Evolutionary conservation across 202 grass and related monocot species (phyloP).

Genomic region (Panicum virgatum): DNA sequence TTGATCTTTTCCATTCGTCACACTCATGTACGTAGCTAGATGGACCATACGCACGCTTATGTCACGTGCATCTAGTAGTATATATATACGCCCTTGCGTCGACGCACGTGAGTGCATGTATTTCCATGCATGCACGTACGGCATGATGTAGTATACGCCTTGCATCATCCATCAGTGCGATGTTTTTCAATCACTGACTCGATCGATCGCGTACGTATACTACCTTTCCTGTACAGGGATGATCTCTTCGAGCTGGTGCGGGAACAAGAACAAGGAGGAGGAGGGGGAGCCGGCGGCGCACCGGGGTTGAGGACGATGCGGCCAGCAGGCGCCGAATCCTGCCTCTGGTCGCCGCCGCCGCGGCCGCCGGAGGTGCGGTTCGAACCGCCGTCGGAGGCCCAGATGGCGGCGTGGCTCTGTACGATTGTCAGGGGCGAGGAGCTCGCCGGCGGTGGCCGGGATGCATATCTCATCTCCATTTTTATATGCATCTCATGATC

Average conservation of each 20-base stretch:
- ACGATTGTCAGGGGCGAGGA: not conserved
- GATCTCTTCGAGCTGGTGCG: constrained; percentile 27
- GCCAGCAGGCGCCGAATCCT: not conserved
- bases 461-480: no score
- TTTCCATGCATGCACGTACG: no score
- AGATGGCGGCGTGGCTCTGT: not conserved
- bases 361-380: not conserved
- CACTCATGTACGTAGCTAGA: no score
- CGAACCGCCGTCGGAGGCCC: not conserved
- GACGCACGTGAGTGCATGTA: no score
- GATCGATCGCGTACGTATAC: not conserved
- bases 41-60: no score
- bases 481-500: no score
- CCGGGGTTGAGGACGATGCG: not conserved
- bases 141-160: not conserved
- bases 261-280: not conserved
- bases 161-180: not conserved
- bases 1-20: not conserved
- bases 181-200: no score
- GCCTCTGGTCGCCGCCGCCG: not conserved
- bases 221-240: not conserved
- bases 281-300: not conserved
- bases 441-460: no score
- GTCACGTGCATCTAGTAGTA: no score
- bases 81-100: no score